phyloP scores from a whole-genome alignment of 1,284 basidiomycete species.

The Leccinum pallidistipes region DNA sequence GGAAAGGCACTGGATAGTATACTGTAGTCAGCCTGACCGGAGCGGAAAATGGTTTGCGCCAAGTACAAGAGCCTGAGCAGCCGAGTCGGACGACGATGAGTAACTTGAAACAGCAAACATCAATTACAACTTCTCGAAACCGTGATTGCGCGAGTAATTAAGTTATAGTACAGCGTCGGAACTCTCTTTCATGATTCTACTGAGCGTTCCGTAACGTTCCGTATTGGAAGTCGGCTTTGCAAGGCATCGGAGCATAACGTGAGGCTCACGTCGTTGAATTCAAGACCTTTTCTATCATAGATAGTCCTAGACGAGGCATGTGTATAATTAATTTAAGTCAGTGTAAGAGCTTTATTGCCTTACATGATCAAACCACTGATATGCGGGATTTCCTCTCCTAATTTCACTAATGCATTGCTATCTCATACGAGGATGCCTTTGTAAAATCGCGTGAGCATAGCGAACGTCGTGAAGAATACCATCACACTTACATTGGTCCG shows the following conservation, averaged over 20 bases:
- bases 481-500: slow-evolving; percentile 55
- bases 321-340: neutral
- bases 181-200: slow-evolving; percentile 23
- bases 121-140: no score
- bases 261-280: slow-evolving; percentile 63
- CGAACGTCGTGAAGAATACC: neutral
- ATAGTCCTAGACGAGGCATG: slow-evolving; percentile 50
- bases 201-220: slow-evolving; percentile 34
- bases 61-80: no score
- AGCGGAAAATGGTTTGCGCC: no score
- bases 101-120: no score
- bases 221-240: slow-evolving; percentile 20
- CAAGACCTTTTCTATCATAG: slow-evolving; percentile 73
- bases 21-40: no score
- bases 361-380: slow-evolving; percentile 68
- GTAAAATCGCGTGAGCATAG: neutral
- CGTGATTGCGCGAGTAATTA: neutral
- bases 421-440: slow-evolving; percentile 70
- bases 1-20: no score
- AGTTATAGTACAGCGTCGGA: neutral
- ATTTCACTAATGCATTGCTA: slow-evolving; percentile 47
- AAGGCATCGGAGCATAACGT: neutral
- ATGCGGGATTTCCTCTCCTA: slow-evolving; percentile 52
- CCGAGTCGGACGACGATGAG: no score
- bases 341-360: slow-evolving; percentile 20